These are phyloP conservation scores for Gentiana macrophylla DNA, from an alignment of 257 asterid species.

Conservation along the genomic window DNA sequence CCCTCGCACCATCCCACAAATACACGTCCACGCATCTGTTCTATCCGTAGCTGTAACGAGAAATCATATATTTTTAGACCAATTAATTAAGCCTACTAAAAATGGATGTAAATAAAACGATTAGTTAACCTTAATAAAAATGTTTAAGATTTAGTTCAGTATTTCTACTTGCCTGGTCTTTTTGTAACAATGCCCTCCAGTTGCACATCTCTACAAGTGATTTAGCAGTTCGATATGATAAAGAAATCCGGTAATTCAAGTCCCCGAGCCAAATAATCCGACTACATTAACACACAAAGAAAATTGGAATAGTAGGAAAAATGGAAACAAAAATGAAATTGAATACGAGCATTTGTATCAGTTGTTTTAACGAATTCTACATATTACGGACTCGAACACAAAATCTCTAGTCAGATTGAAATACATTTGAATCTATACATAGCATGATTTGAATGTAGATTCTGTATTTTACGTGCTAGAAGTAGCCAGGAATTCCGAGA, in stretches of 20 bases:
- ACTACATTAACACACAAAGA: slow-evolving; percentile 27
- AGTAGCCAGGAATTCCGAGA: too few relatives aligned
- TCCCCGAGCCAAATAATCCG: slow-evolving; percentile 98
- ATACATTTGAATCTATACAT: too few relatives aligned
- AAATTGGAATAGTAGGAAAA: neutral
- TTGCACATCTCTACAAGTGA: slow-evolving; percentile 96
- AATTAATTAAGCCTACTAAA: neutral
- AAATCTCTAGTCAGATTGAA: too few relatives aligned
- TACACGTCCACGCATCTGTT: slow-evolving; percentile 67
- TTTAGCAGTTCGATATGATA: slow-evolving; percentile 83
- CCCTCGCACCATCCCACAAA: slow-evolving; percentile 88
- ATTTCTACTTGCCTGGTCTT: slow-evolving; percentile 66
- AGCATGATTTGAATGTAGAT: too few relatives aligned
- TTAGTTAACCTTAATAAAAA: too few relatives aligned
- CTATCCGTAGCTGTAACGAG: slow-evolving; percentile 62
- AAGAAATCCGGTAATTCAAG: slow-evolving; percentile 80
- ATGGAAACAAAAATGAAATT: neutral
- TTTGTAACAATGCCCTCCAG: slow-evolving; percentile 90
- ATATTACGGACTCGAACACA: too few relatives aligned
- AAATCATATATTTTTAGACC: neutral
- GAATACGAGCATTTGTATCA: too few relatives aligned
- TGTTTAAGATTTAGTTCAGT: too few relatives aligned
- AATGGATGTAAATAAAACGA: neutral
- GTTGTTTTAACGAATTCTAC: too few relatives aligned
- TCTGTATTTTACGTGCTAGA: too few relatives aligned